Evolutionary conservation across 192 early-diverging fungal species (phyloP), one percentile per base, ranked within the genome.

Genomic region (Allomyces macrogynus): DNA sequence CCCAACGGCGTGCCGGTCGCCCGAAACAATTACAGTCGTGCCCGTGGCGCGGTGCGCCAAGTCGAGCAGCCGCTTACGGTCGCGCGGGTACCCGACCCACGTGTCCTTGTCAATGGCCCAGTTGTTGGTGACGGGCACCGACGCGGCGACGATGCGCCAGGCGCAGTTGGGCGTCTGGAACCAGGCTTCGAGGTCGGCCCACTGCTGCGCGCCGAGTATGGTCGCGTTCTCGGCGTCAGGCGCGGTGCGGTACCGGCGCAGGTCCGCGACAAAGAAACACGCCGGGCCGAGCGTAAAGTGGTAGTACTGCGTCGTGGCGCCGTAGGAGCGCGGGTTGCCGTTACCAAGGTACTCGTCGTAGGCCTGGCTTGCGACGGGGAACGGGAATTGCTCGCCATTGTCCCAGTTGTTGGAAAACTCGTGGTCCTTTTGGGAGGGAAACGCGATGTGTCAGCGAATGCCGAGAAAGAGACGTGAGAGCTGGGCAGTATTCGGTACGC

Each of bases 371-470:
- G 78, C 78, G 64, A 43, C 72, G 62, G 63, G 67, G 71, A 75
- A 75, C 9, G 75, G 75, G 43, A 63, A 61, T 12, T 60, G 20
- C 24, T 73, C 71, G 63, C 71, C 67, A 24, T 44, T 25, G 61
- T 76, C 72, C 78, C 78, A 79, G 70, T 79, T 75, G 69, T 79
- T 79, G 63, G 69, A 66, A 61, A 79, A 73, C 66, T 79, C 78
- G 49, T 79, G 78, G 70, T 79, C 49, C 49, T 57, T 20, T n/a
- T n/a, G n/a, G n/a, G n/a, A n/a, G n/a, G n/a, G n/a, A n/a, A n/a
- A n/a, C n/a, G n/a, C n/a, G n/a, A n/a, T n/a, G n/a, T n/a, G n/a
- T n/a, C n/a, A n/a, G n/a, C n/a, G n/a, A n/a, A n/a, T n/a, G n/a
- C n/a, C n/a, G n/a, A n/a, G n/a, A n/a, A n/a, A n/a, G n/a, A n/a